Conservation (phyloP, 768 basidiomycete genomes). For the Strobilomyces dryophilus region DNA sequence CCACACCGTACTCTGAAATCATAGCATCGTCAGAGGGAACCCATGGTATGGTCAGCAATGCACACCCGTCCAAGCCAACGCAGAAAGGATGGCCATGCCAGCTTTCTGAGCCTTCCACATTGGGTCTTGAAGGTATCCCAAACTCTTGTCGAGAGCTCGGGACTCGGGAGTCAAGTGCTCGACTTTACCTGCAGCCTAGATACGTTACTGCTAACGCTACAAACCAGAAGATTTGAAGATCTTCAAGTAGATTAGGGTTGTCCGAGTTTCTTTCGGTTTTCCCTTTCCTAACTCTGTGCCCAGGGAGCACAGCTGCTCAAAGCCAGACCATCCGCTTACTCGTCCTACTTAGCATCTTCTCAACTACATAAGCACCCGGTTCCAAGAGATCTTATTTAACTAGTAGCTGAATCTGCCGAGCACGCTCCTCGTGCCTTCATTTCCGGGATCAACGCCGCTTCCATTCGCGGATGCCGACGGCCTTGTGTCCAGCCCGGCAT, state of each 20-base stretch:
- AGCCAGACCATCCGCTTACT: too few species aligned
- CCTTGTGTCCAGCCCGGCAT: slow-evolving; percentile 39
- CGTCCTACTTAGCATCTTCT: too few species aligned
- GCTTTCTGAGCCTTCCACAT: slow-evolving; percentile 21
- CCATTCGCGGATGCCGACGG: slow-evolving; percentile 43
- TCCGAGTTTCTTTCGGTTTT: slow-evolving; percentile 12
- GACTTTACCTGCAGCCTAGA: not conserved
- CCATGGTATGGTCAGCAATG: not conserved
- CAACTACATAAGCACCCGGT: too few species aligned
- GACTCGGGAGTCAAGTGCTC: slow-evolving; percentile 12
- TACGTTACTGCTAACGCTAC: not conserved
- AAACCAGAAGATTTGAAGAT: slow-evolving; percentile 19
- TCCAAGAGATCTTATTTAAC: too few species aligned
- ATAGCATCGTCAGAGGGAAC: not conserved
- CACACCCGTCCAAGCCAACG: slow-evolving; percentile 19
- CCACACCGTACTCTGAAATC: not conserved
- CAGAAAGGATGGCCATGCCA: slow-evolving; percentile 20
- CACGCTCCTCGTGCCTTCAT: too few species aligned
- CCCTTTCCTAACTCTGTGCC: slow-evolving; percentile 14
- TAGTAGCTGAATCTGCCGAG: too few species aligned
- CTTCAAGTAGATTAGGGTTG: slow-evolving; percentile 21
- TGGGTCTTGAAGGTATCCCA: not conserved
- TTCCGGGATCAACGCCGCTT: too few species aligned
- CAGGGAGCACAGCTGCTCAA: too few species aligned
- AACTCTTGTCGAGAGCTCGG: slow-evolving; percentile 2